Evolutionary conservation across 2,329 filamentous ascomycete species (phyloP).

Genomic region (Pseudonectria buxi): DNA sequence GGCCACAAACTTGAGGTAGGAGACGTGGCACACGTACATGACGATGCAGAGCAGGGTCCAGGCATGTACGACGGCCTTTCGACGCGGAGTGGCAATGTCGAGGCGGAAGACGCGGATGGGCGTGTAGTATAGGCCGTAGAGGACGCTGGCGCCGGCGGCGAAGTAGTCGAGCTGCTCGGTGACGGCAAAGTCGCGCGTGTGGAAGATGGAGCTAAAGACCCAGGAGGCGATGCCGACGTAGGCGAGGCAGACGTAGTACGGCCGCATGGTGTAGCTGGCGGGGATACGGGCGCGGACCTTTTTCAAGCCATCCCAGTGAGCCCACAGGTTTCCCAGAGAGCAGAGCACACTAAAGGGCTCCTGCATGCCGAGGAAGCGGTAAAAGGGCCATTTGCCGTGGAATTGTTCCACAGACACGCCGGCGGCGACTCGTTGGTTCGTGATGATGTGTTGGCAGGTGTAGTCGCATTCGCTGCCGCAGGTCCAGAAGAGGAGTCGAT

Average conservation of each 20-base stretch:
- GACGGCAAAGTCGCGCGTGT: slow-evolving; percentile 74
- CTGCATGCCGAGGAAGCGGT: slow-evolving; percentile 84
- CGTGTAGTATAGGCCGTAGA: slow-evolving; percentile 87
- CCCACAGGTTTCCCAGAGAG: slow-evolving; percentile 83
- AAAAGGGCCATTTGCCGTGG: slow-evolving; percentile 98
- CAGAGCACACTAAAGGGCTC: slow-evolving; percentile 93
- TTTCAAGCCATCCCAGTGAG: slow-evolving; percentile 70
- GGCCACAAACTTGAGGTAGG: slow-evolving; percentile 73
- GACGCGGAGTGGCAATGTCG: slow-evolving; percentile 47
- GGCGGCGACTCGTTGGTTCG: slow-evolving; percentile 58
- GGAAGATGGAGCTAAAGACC: slow-evolving; percentile 86
- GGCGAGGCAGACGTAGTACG: slow-evolving; percentile 74
- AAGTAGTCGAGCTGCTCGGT: slow-evolving; percentile 98
- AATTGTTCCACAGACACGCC: slow-evolving; percentile 75
- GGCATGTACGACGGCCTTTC: slow-evolving; percentile 50
- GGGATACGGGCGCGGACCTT: slow-evolving; percentile 67
- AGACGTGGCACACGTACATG: slow-evolving; percentile 71
- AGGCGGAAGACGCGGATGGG: slow-evolving; percentile 77
- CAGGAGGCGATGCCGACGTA: slow-evolving; percentile 78
- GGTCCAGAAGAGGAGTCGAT: slow-evolving; percentile 83
- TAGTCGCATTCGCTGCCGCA: slow-evolving; percentile 96
- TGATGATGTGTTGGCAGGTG: slow-evolving; percentile 91
- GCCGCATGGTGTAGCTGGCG: slow-evolving; percentile 63
- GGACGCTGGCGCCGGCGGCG: slow-evolving; percentile 77
- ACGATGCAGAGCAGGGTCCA: slow-evolving; percentile 70